Percentiles rank a stretch among this genome's conserved stretches.
phyloP scores from a whole-genome alignment of 306 rosid species.

The Vigna hirtella region DNA sequence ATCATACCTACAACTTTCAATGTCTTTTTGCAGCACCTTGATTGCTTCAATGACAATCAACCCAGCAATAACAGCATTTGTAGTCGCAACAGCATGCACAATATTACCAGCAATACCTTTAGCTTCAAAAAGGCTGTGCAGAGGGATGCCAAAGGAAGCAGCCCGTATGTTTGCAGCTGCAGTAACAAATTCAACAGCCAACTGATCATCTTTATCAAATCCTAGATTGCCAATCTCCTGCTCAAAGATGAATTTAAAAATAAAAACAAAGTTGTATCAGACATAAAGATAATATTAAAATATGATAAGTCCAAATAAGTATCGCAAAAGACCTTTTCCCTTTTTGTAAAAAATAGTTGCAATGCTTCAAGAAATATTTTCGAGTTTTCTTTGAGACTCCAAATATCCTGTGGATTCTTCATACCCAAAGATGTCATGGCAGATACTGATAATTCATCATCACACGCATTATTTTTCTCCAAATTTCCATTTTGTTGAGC shows the following conservation, averaged over 20 bases:
- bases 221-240: slow-evolving; percentile 91
- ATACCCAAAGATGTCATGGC: slow-evolving; percentile 90
- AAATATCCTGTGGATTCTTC: slow-evolving; percentile 98
- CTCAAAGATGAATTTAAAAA: slow-evolving; percentile 32
- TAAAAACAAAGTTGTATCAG: not conserved
- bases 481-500: slow-evolving; percentile 75
- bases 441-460: slow-evolving; percentile 65
- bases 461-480: slow-evolving; percentile 52
- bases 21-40: slow-evolving; percentile 86
- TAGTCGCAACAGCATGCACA: slow-evolving; percentile 99
- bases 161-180: slow-evolving; percentile 98
- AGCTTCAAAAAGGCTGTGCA: slow-evolving; percentile 97
- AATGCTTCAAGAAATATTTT: slow-evolving; percentile 82
- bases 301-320: slow-evolving; percentile 33
- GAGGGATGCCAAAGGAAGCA: slow-evolving; percentile 87
- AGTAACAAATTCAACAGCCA: slow-evolving; percentile 97
- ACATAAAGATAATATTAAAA: slow-evolving; percentile 10
- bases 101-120: slow-evolving; percentile 99
- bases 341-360: slow-evolving; percentile 74
- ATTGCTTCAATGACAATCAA: slow-evolving; percentile 97
- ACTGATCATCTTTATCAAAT: slow-evolving; percentile 98
- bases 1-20: slow-evolving; percentile 73
- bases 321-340: slow-evolving; percentile 72
- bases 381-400: slow-evolving; percentile 88
- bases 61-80: slow-evolving; percentile 96